phyloP scores from a whole-genome alignment of 148 eudicot genomes.

The Arbutus unedo region DNA sequence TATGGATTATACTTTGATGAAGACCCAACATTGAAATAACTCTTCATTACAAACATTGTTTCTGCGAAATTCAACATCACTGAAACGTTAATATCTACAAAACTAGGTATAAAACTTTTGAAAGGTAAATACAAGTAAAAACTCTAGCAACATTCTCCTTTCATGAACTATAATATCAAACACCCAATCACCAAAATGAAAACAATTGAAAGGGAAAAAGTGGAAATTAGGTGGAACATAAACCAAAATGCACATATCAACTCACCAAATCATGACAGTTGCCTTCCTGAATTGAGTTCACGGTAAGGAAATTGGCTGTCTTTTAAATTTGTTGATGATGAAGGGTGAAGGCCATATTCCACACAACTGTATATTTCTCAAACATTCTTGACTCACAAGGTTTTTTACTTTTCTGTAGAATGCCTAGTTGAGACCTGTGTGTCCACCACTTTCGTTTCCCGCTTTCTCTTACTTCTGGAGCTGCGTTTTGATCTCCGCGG shows the following conservation, averaged over 20 bases:
- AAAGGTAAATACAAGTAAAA: neutral
- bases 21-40: neutral
- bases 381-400: conserved; percentile 15
- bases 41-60: conserved; percentile 9
- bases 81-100: neutral
- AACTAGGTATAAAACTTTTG: neutral
- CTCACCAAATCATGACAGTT: conserved; percentile 10
- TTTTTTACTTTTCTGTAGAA: conserved; percentile 32
- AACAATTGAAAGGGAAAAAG: neutral
- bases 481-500: conserved; percentile 49
- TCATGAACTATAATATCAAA: neutral
- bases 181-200: conserved; percentile 12
- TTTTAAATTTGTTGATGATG: neutral
- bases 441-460: conserved; percentile 47
- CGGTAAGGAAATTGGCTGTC: neutral
- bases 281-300: conserved; percentile 17
- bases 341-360: conserved; percentile 7
- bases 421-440: conserved; percentile 37
- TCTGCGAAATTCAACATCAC: neutral
- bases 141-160: neutral
- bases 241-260: conserved; percentile 20
- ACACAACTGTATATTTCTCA: conserved; percentile 1
- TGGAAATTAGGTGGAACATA: conserved; percentile 15
- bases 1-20: neutral
- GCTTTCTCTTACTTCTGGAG: conserved; percentile 70